Evolutionary conservation across 805 yeast species (phyloP).

Genomic region (Lachancea meyersii): DNA sequence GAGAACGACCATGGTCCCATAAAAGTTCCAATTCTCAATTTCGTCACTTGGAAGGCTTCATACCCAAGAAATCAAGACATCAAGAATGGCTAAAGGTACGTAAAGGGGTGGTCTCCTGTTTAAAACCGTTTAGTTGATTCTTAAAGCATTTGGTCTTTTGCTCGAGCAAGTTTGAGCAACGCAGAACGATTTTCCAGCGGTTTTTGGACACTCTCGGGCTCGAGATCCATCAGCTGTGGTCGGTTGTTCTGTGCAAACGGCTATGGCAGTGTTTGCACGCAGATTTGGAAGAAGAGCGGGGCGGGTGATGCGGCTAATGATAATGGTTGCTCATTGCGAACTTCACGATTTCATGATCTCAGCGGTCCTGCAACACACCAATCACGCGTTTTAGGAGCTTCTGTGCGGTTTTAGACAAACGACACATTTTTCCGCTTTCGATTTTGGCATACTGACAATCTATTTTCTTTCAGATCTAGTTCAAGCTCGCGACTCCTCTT

Average conservation of each 20-base stretch:
- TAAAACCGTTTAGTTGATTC: conserved; percentile 35
- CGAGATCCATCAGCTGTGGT: conserved; percentile 1
- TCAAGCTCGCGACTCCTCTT: conserved; percentile 95
- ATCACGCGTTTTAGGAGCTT: conserved; percentile 3
- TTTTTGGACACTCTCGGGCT: neutral
- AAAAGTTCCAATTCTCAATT: neutral
- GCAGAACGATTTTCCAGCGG: conserved; percentile 1
- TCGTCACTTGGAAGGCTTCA: neutral
- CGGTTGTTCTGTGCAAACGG: neutral
- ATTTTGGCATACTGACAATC: conserved; percentile 14
- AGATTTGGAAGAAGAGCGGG: no score
- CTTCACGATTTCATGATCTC: no score
- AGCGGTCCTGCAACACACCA: no score
- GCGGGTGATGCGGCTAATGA: no score
- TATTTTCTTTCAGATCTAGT: conserved; percentile 22
- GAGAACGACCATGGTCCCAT: no score
- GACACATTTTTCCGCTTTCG: neutral
- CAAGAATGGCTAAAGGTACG: conserved; percentile 38
- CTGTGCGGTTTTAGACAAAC: conserved; percentile 4
- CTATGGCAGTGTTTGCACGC: no score
- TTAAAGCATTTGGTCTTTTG: conserved; percentile 13
- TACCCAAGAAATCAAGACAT: conserved; percentile 12
- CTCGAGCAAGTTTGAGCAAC: neutral
- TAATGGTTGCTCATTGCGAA: neutral
- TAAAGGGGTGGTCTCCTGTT: conserved; percentile 37